Evolutionary conservation across 2,329 filamentous ascomycete species (phyloP).

Genomic region (Paecilomyces variotii): DNA sequence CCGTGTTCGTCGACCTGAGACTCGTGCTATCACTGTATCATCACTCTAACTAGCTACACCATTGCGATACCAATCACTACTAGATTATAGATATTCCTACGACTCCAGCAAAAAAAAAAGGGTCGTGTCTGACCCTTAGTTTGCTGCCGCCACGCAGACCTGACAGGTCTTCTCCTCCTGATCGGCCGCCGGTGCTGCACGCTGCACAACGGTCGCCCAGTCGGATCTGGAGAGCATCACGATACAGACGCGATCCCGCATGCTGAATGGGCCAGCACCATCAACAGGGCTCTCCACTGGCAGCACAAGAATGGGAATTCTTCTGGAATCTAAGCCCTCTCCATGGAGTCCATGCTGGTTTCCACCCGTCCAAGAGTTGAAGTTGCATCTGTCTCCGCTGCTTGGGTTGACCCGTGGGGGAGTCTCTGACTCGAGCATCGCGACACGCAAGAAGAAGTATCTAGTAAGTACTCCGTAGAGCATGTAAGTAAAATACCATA

Average conservation of each 20-base stretch:
- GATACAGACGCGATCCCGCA: neutral
- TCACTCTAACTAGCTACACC: too few relatives aligned
- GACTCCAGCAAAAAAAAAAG: too few relatives aligned
- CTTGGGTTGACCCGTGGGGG: neutral
- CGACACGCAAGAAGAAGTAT: too few relatives aligned
- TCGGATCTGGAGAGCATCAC: neutral
- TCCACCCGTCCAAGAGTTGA: neutral
- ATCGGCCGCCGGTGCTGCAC: slow-evolving; percentile 1
- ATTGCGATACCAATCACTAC: neutral
- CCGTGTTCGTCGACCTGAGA: neutral
- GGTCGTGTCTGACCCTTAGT: too few relatives aligned
- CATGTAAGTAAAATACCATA: too few relatives aligned
- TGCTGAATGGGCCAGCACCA: neutral
- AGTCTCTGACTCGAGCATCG: too few relatives aligned
- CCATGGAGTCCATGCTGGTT: too few relatives aligned
- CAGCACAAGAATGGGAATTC: neutral
- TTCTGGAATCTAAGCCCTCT: neutral
- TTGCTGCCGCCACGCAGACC: neutral
- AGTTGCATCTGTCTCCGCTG: neutral
- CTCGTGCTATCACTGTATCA: neutral
- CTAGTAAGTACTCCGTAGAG: too few relatives aligned
- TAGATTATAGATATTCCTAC: too few relatives aligned
- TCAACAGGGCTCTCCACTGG: neutral
- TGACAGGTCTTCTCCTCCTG: slow-evolving; percentile 1
- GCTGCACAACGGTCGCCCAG: neutral